Conservation (phyloP, 176 grass and related monocot species). For the Carex littledalei region DNA sequence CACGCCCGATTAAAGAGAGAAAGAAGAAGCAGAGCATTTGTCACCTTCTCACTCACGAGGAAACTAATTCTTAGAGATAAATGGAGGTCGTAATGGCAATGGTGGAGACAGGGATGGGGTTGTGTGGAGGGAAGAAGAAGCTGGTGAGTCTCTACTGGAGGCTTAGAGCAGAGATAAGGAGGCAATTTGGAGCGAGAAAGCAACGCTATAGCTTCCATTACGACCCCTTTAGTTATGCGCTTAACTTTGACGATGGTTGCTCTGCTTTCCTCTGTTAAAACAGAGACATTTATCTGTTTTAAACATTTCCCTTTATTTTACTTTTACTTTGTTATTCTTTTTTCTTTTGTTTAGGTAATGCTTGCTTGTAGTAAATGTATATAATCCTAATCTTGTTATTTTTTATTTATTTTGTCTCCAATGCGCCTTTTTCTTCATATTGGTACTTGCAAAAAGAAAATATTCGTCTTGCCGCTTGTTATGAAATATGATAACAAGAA, state of each 20-base stretch:
- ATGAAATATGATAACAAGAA: not conserved
- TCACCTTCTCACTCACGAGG: not conserved
- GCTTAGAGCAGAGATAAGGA: constrained; percentile 33
- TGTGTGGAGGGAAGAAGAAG: constrained; percentile 29
- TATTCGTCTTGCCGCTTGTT: not conserved
- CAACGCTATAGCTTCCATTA: constrained; percentile 43
- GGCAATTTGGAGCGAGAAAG: constrained; percentile 36
- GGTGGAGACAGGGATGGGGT: constrained; percentile 17
- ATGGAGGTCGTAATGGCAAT: constrained; percentile 26
- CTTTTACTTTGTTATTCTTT: not conserved
- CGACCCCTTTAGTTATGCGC: constrained; percentile 48
- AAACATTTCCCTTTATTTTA: not conserved
- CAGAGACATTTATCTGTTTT: not conserved
- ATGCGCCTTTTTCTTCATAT: not conserved
- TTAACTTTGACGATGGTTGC: constrained; percentile 46
- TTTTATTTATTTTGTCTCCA: not conserved
- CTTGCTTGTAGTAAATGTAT: constrained; percentile 13
- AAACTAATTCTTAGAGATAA: not conserved
- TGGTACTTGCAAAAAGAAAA: too few species aligned
- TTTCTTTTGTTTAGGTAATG: not conserved
- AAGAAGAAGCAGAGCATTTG: constrained; percentile 4
- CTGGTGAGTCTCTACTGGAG: constrained; percentile 38
- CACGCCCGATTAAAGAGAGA: not conserved
- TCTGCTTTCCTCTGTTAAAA: constrained; percentile 24
- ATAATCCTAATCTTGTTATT: not conserved